Conservation (phyloP, 1,284 basidiomycete species). For the Apiotrichum brassicae region DNA sequence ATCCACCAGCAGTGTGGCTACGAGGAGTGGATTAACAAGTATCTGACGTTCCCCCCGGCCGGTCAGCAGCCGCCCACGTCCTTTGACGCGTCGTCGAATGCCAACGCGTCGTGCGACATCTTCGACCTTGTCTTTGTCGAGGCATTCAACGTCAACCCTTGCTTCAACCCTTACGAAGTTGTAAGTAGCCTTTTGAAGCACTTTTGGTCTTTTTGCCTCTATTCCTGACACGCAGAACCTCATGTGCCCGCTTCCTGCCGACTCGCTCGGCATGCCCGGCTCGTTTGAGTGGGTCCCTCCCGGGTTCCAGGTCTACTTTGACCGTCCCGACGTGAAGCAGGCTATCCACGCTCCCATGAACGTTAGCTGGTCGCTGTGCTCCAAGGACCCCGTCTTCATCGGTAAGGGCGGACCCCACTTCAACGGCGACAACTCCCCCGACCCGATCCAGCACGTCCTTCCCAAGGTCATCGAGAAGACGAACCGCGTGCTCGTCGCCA, state of each 20-base stretch:
- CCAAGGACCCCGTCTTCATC: constrained; percentile 55
- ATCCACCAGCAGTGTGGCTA: constrained; percentile 58
- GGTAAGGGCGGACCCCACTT: constrained; percentile 31
- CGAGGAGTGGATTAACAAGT: constrained; percentile 56
- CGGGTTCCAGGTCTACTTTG: constrained; percentile 54
- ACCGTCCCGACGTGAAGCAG: constrained; percentile 61
- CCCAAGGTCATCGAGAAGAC: constrained; percentile 55
- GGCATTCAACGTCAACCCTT: constrained; percentile 60
- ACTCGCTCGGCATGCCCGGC: constrained; percentile 68
- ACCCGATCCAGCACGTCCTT: constrained; percentile 45
- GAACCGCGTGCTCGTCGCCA: constrained; percentile 60
- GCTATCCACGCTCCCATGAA: constrained; percentile 67
- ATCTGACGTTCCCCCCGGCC: constrained; percentile 59
- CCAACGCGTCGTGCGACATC: constrained; percentile 55
- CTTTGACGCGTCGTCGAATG: constrained; percentile 34
- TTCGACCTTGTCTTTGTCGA: constrained; percentile 60
- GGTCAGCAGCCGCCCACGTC: constrained; percentile 37
- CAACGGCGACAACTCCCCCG: constrained; percentile 54
- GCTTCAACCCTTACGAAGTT: constrained; percentile 68
- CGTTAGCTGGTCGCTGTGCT: constrained; percentile 61
- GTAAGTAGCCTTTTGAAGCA: constrained; percentile 35
- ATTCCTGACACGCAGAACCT: constrained; percentile 14
- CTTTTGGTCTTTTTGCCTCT: background rate
- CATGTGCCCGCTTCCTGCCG: constrained; percentile 59
- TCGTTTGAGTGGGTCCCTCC: constrained; percentile 19